These are phyloP conservation scores for Physcia stellaris DNA, from an alignment of 495 filamentous ascomycete genomes.

Conservation along the genomic window DNA sequence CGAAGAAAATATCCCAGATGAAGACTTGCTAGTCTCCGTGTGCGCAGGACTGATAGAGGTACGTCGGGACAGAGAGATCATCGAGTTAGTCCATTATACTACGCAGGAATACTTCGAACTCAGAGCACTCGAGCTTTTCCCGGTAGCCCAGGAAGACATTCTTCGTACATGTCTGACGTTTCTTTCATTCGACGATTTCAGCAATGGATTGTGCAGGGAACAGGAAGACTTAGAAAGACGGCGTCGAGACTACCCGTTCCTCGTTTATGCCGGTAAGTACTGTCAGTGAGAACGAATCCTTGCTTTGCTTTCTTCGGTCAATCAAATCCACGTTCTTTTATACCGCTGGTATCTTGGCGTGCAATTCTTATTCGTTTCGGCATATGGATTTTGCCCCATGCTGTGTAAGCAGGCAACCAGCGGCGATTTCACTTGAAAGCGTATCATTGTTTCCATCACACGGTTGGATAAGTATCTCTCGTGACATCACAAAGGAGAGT, in stretches of 20 bases:
- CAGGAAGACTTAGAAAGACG: slow-evolving; percentile 1
- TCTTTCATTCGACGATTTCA: slow-evolving; percentile 14
- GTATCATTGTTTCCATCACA: too few relatives aligned
- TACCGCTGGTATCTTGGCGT: too few relatives aligned
- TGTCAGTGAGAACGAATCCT: too few relatives aligned
- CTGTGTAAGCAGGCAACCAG: too few relatives aligned
- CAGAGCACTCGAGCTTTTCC: neutral
- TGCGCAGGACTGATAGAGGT: slow-evolving; percentile 16
- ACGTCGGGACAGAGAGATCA: slow-evolving; percentile 6
- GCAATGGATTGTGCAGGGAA: neutral
- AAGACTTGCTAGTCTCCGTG: slow-evolving; percentile 6
- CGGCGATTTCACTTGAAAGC: too few relatives aligned
- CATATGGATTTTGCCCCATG: too few relatives aligned
- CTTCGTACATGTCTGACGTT: slow-evolving; percentile 19
- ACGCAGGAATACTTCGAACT: slow-evolving; percentile 12
- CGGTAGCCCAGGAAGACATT: slow-evolving; percentile 17
- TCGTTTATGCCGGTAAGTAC: slow-evolving; percentile 24
- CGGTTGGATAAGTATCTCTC: too few relatives aligned
- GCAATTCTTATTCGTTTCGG: too few relatives aligned
- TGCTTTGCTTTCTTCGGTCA: too few relatives aligned
- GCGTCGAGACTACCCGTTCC: slow-evolving; percentile 14
- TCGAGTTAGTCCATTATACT: slow-evolving; percentile 17
- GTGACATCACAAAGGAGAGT: too few relatives aligned
- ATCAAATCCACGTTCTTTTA: too few relatives aligned
- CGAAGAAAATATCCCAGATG: slow-evolving; percentile 9